Evolutionary conservation across 306 rosid species (phyloP).

Genomic region (Cicer pinnatifidum): DNA sequence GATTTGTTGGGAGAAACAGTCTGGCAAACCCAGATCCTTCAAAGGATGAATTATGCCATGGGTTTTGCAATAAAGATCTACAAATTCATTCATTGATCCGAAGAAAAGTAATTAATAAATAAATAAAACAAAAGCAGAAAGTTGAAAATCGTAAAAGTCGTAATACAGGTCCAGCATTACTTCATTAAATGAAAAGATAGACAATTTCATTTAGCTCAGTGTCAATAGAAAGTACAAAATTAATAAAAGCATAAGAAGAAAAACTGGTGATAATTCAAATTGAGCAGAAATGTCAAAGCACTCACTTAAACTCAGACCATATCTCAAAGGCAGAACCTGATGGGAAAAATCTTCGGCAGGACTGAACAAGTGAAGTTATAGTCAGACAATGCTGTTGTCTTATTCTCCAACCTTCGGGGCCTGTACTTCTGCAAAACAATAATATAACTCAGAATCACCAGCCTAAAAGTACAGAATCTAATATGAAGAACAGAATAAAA

Average conservation of each 20-base stretch:
- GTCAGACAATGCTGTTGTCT: constrained; percentile 88
- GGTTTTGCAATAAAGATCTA: constrained; percentile 90
- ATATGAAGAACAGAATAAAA: constrained; percentile 23
- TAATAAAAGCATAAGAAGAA: constrained; percentile 34
- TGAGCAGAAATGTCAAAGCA: constrained; percentile 45
- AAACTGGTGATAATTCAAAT: constrained; percentile 34
- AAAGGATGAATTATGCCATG: constrained; percentile 97
- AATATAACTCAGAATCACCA: constrained; percentile 44
- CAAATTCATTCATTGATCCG: constrained; percentile 47
- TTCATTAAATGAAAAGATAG: constrained; percentile 31
- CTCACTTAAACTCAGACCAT: constrained; percentile 97
- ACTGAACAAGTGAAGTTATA: constrained; percentile 91
- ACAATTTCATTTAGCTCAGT: constrained; percentile 33
- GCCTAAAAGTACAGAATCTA: constrained; percentile 27
- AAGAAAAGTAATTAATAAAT: constrained; percentile 35
- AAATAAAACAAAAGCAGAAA: constrained; percentile 34
- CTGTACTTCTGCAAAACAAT: constrained; percentile 73
- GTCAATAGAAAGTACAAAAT: constrained; percentile 36
- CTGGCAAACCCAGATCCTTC: constrained; percentile 99
- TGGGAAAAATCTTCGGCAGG: constrained; percentile 93
- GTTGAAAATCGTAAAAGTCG: not conserved
- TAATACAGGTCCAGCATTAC: constrained; percentile 33
- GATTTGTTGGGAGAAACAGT: constrained; percentile 92
- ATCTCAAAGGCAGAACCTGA: constrained; percentile 91
- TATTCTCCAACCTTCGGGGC: constrained; percentile 99